Percentiles rank a stretch among this genome's conserved stretches.
Evolutionary conservation across 495 filamentous ascomycete species (phyloP).

Genomic region (Penicillium longicatenatum): DNA sequence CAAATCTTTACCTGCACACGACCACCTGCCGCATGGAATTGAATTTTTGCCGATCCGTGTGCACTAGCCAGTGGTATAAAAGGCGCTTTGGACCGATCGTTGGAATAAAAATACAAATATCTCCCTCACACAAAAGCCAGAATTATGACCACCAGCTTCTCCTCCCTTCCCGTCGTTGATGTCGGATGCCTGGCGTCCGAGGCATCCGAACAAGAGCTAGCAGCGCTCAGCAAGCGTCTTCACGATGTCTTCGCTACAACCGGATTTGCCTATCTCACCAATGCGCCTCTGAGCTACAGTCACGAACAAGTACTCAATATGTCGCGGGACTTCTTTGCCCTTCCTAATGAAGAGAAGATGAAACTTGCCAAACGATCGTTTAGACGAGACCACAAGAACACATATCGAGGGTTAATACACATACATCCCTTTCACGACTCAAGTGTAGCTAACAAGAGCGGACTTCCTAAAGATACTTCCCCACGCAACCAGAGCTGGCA

Average conservation of each 20-base stretch:
- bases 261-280: constrained; percentile 49
- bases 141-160: constrained; percentile 36
- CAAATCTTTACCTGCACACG: too few species aligned
- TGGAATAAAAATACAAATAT: too few species aligned
- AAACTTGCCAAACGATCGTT: constrained; percentile 46
- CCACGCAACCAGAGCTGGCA: constrained; percentile 33
- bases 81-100: too few species aligned
- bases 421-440: not conserved
- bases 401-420: constrained; percentile 41
- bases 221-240: constrained; percentile 31
- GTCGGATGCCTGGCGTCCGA: constrained; percentile 29
- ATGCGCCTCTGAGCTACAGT: constrained; percentile 40
- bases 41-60: too few species aligned
- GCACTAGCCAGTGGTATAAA: too few species aligned
- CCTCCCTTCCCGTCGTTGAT: constrained; percentile 46
- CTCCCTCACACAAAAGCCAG: not conserved
- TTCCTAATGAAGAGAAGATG: constrained; percentile 39
- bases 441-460: constrained; percentile 2
- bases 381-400: constrained; percentile 36
- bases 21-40: too few species aligned
- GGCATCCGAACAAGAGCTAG: constrained; percentile 20
- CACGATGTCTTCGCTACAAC: constrained; percentile 45
- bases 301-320: constrained; percentile 44
- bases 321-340: constrained; percentile 42
- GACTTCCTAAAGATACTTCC: constrained; percentile 42